phyloP scores from a whole-genome alignment of 2,329 filamentous ascomycete genomes.

The Chaetomiaceae sp. region DNA sequence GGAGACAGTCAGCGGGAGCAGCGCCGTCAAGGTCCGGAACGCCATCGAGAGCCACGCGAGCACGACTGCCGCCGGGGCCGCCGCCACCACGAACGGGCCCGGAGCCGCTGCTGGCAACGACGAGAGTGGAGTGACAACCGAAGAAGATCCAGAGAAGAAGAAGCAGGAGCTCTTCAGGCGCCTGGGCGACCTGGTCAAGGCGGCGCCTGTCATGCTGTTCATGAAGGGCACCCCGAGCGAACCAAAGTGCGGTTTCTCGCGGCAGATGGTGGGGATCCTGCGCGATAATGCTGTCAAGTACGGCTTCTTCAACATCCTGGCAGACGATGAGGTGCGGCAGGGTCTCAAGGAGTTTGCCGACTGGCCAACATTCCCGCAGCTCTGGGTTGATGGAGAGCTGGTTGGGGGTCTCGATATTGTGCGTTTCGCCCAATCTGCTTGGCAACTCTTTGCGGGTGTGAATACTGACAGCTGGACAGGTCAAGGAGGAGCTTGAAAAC shows the following conservation, averaged over 20 bases:
- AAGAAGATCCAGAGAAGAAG: slow-evolving; percentile 50
- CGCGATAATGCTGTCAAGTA: slow-evolving; percentile 91
- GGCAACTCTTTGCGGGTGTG: not conserved
- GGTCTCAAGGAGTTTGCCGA: slow-evolving; percentile 97
- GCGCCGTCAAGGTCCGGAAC: slow-evolving; percentile 76
- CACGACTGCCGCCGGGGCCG: slow-evolving; percentile 31
- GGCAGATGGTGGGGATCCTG: slow-evolving; percentile 81
- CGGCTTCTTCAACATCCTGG: slow-evolving; percentile 98
- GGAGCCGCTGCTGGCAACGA: slow-evolving; percentile 38
- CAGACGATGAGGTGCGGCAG: slow-evolving; percentile 94
- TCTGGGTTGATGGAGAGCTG: slow-evolving; percentile 87
- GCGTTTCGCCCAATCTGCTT: slow-evolving; percentile 38
- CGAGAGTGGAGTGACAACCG: slow-evolving; percentile 36
- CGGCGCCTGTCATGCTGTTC: slow-evolving; percentile 96
- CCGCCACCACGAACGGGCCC: slow-evolving; percentile 33
- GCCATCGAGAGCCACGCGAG: slow-evolving; percentile 79
- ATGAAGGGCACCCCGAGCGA: slow-evolving; percentile 99
- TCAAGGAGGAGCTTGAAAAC: slow-evolving; percentile 88
- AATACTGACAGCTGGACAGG: slow-evolving; percentile 46
- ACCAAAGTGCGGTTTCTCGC: slow-evolving; percentile 92
- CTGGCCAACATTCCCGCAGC: slow-evolving; percentile 95
- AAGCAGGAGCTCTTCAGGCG: slow-evolving; percentile 85
- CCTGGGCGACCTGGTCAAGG: slow-evolving; percentile 81
- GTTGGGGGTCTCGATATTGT: slow-evolving; percentile 96
- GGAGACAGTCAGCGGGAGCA: slow-evolving; percentile 85